Conservation (phyloP, 768 basidiomycete species). For the Collybia mongolica region DNA sequence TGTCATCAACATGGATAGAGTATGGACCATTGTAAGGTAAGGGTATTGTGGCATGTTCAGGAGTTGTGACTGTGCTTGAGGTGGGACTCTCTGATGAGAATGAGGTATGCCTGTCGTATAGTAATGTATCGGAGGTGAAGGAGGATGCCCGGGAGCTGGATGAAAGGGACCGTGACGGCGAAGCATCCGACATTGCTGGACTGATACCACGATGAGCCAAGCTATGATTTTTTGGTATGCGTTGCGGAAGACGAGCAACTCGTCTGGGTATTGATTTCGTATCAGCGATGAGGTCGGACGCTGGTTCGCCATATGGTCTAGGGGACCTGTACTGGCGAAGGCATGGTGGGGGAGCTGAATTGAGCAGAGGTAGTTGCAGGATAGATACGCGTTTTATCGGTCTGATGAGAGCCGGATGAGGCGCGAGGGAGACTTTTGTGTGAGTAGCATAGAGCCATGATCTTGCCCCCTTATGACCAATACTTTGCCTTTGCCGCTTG, state of each 20-base stretch:
- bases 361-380: background rate
- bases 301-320: background rate
- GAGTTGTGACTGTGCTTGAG: conserved; percentile 7
- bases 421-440: conserved; percentile 4
- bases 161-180: background rate
- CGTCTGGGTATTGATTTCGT: background rate
- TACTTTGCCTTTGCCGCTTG: no score
- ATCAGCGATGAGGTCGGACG: background rate
- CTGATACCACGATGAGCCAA: background rate
- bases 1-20: no score
- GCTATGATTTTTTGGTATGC: conserved; percentile 1
- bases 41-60: background rate
- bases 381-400: background rate
- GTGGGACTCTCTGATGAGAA: conserved; percentile 8
- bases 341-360: background rate
- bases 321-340: conserved; percentile 1
- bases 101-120: background rate
- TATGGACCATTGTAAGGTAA: no score
- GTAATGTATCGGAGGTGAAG: background rate
- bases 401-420: conserved; percentile 20
- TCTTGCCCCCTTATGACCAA: no score
- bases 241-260: conserved; percentile 6
- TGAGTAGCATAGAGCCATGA: conserved; percentile 6
- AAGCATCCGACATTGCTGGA: background rate
- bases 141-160: conserved; percentile 4